Conservation (phyloP, 768 basidiomycete genomes). For the Serendipita indica region DNA sequence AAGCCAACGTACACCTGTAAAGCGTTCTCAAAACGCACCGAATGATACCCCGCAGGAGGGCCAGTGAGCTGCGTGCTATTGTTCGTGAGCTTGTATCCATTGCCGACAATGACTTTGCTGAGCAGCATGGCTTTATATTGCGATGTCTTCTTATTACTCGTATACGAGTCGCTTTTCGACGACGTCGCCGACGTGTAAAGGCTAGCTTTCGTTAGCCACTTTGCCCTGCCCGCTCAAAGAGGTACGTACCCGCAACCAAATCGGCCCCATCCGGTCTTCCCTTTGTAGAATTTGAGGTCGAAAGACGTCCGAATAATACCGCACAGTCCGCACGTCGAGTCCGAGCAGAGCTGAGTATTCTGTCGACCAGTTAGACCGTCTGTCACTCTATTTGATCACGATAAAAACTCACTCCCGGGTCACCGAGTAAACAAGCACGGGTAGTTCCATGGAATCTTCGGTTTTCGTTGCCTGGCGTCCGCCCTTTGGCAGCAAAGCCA, state of each 20-base stretch:
- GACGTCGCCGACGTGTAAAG: constrained; percentile 55
- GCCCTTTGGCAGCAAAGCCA: neutral
- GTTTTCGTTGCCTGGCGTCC: neutral
- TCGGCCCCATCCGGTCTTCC: constrained; percentile 63
- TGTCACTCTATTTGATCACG: neutral
- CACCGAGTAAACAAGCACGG: neutral
- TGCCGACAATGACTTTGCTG: constrained; percentile 59
- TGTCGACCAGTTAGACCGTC: neutral
- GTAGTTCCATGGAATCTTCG: neutral
- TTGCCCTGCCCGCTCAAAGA: neutral
- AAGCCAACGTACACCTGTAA: too few relatives aligned
- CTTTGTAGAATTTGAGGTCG: constrained; percentile 29
- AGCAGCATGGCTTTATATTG: constrained; percentile 49
- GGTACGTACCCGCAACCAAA: constrained; percentile 17
- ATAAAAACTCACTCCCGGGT: neutral
- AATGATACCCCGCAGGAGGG: constrained; percentile 50
- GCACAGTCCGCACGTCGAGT: constrained; percentile 45
- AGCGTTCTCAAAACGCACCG: too few relatives aligned
- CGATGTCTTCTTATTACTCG: constrained; percentile 36
- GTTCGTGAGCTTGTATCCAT: constrained; percentile 48
- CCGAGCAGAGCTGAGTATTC: constrained; percentile 36
- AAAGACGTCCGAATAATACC: constrained; percentile 49
- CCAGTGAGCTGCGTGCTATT: constrained; percentile 40
- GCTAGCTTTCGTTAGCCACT: neutral
- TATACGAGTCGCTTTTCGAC: constrained; percentile 32